Conservation (phyloP, 1,284 basidiomycete species). For the Neolentinus lepideus region DNA sequence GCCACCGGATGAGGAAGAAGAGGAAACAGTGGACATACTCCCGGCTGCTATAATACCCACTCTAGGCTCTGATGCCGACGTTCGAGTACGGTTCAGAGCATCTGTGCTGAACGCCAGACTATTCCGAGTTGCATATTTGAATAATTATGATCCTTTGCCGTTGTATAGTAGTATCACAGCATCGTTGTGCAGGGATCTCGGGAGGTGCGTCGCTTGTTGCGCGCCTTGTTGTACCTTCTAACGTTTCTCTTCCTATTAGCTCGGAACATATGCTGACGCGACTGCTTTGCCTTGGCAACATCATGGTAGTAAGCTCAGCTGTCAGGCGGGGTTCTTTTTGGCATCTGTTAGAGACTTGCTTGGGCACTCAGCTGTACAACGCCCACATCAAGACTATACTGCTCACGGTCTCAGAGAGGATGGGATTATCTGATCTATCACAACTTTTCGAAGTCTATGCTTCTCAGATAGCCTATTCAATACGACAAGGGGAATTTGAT, state of each 20-base stretch:
- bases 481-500: slow-evolving; percentile 43
- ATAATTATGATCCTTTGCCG: slow-evolving; percentile 20
- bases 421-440: slow-evolving; percentile 64
- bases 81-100: slow-evolving; percentile 80
- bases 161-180: slow-evolving; percentile 40
- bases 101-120: slow-evolving; percentile 58
- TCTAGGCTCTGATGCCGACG: slow-evolving; percentile 65
- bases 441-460: slow-evolving; percentile 77
- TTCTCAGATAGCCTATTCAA: slow-evolving; percentile 66
- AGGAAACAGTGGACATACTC: slow-evolving; percentile 21
- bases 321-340: slow-evolving; percentile 85
- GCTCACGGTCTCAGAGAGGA: slow-evolving; percentile 49
- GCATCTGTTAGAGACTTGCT: slow-evolving; percentile 74
- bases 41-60: slow-evolving; percentile 43
- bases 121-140: slow-evolving; percentile 35
- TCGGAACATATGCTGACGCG: slow-evolving; percentile 78
- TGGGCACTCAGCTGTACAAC: slow-evolving; percentile 39
- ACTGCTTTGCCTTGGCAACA: slow-evolving; percentile 74
- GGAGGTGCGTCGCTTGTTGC: slow-evolving; percentile 33
- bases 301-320: slow-evolving; percentile 75
- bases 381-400: slow-evolving; percentile 64
- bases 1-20: slow-evolving; percentile 16
- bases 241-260: slow-evolving; percentile 26
- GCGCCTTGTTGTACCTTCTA: slow-evolving; percentile 5
- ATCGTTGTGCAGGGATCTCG: slow-evolving; percentile 33